Conservation (phyloP, 768 basidiomycete genomes). For the Tremella fuciformis region DNA sequence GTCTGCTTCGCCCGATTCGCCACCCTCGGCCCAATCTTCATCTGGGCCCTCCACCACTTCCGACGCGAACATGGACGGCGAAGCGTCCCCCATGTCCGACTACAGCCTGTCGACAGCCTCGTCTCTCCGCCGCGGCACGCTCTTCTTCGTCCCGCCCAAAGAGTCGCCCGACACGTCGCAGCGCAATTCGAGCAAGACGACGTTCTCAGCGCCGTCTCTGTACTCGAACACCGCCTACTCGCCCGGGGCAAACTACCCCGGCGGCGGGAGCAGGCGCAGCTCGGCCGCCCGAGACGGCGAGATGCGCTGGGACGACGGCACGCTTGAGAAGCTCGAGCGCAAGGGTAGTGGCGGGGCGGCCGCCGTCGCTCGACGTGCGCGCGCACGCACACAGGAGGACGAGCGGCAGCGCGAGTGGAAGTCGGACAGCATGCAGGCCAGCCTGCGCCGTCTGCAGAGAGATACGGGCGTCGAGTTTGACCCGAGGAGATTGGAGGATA, state of each 20-base stretch:
- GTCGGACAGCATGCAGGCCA: constrained; percentile 5
- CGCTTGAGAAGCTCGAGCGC: not conserved
- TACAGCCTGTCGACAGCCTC: too few relatives aligned
- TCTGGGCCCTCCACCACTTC: too few relatives aligned
- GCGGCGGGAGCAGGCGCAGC: not conserved
- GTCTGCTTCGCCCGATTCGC: not conserved
- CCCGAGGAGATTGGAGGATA: constrained; percentile 10
- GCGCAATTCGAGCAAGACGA: constrained; percentile 1
- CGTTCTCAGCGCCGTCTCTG: not conserved
- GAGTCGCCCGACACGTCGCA: not conserved
- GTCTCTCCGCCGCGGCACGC: not conserved
- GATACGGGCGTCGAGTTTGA: constrained; percentile 22
- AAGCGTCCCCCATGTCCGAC: too few relatives aligned
- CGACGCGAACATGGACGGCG: too few relatives aligned
- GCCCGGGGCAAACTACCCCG: not conserved
- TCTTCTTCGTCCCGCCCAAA: constrained; percentile 1
- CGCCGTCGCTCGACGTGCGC: not conserved
- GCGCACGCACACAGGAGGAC: not conserved
- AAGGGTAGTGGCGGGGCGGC: not conserved
- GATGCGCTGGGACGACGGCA: not conserved
- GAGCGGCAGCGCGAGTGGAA: not conserved
- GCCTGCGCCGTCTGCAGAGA: constrained; percentile 16
- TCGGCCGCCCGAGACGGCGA: not conserved
- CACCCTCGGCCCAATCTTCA: not conserved
- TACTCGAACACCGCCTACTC: not conserved